Evolutionary conservation across 495 filamentous ascomycete genomes (phyloP).

Genomic region (Penicillium daleae): DNA sequence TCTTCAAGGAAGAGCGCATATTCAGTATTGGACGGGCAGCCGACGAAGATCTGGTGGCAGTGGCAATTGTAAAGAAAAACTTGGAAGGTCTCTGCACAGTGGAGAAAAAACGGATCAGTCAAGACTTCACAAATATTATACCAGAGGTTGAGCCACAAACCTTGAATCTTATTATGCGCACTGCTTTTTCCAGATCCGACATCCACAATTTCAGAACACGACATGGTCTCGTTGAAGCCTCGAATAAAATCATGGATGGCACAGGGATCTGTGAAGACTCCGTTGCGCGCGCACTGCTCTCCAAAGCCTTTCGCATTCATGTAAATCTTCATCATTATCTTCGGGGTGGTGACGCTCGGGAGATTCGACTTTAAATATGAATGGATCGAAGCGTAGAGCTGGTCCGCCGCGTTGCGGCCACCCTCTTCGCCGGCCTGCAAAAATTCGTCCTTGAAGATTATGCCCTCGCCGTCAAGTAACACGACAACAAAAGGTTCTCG

Average conservation of each 20-base stretch:
- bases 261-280: conserved; percentile 55
- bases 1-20: conserved; percentile 72
- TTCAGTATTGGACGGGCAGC: conserved; percentile 74
- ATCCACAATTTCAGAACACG: conserved; percentile 76
- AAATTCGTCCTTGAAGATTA: conserved; percentile 72
- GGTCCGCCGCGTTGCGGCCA: conserved; percentile 69
- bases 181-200: conserved; percentile 70
- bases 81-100: conserved; percentile 67
- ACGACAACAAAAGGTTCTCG: conserved; percentile 76
- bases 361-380: conserved; percentile 50
- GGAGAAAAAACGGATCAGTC: conserved; percentile 14
- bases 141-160: conserved; percentile 46
- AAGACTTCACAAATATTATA: conserved; percentile 1
- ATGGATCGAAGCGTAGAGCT: conserved; percentile 59
- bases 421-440: conserved; percentile 68
- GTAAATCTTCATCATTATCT: conserved; percentile 70
- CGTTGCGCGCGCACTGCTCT: conserved; percentile 60
- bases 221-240: conserved; percentile 75
- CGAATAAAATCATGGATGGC: conserved; percentile 69
- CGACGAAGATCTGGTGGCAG: conserved; percentile 81
- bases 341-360: conserved; percentile 53
- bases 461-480: conserved; percentile 77
- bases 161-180: conserved; percentile 74
- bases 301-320: conserved; percentile 68
- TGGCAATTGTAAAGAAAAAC: conserved; percentile 68